Percentiles rank a stretch among this genome's conserved stretches.
Conservation (phyloP, 768 basidiomycete species). For the Russula sp. region DNA sequence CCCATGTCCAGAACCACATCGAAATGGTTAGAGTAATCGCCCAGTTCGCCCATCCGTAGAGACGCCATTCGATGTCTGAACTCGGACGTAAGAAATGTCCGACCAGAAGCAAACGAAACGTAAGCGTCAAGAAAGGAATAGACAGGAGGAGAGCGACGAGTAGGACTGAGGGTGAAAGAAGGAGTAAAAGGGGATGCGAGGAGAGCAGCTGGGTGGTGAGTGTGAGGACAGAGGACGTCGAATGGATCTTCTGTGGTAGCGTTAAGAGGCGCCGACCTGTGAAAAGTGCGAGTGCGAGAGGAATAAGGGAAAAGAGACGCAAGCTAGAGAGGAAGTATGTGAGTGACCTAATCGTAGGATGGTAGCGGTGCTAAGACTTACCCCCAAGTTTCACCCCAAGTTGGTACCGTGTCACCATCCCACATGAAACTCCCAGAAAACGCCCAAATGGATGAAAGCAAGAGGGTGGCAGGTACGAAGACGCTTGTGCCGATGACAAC, state of each 20-base stretch:
- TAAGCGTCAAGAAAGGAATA: constrained; percentile 73
- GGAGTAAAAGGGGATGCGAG: constrained; percentile 66
- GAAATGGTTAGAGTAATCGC: constrained; percentile 50
- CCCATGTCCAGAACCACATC: constrained; percentile 71
- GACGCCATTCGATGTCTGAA: constrained; percentile 46
- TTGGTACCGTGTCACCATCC: constrained; percentile 48
- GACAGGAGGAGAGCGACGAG: constrained; percentile 59
- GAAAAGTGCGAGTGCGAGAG: constrained; percentile 60
- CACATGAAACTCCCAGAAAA: constrained; percentile 75
- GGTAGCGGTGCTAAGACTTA: constrained; percentile 34
- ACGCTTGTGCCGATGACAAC: constrained; percentile 74
- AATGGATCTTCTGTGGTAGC: constrained; percentile 65
- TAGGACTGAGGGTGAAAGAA: constrained; percentile 68
- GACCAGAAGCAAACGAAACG: constrained; percentile 70
- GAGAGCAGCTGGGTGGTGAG: constrained; percentile 67
- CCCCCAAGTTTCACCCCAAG: constrained; percentile 82
- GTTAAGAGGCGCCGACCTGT: constrained; percentile 67
- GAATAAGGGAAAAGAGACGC: constrained; percentile 71
- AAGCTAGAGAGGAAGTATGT: constrained; percentile 39
- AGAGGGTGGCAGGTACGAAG: constrained; percentile 66
- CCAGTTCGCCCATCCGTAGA: constrained; percentile 65
- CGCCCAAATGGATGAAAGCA: constrained; percentile 73
- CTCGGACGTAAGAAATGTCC: constrained; percentile 47
- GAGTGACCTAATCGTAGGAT: background rate
- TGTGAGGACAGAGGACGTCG: constrained; percentile 49